Evolutionary conservation across 208 protist genomes (phyloP), one percentile per base, ranked within the genome.

Genomic region (Kentomonas sorsogonicus): DNA sequence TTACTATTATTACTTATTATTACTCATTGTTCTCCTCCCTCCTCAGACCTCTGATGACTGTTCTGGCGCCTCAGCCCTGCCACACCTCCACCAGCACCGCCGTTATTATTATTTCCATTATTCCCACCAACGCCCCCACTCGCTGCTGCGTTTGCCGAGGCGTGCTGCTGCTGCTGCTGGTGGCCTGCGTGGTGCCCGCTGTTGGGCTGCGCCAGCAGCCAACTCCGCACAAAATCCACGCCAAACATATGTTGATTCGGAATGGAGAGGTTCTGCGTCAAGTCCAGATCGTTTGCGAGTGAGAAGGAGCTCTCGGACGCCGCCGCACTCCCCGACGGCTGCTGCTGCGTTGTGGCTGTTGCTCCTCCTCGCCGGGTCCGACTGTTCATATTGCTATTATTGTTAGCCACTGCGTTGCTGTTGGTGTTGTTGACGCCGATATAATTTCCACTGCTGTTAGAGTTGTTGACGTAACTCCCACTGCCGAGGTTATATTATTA

Each of bases 181-280:
- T 5, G 20, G 13, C 18, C 7, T 36, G 33, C 11, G 33, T 36
- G 33, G 7, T 11, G 11, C 11, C 33, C 33, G 33, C 33, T 36
- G 33, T 36, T 11, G 11, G 33, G 25, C 13, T 58, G 46, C 13
- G 45, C 57, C 27, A 50, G 47, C 31, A 81, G 36, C 57, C 63
- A 69, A 20, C 62, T 63, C 25, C 52, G 62, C 36, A 83, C 72
- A 0, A 80, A 45, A 51, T 86, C 74, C 40, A 83, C 60, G 0
- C 74, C 72, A 52, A 80, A 80, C 27, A 56, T 26, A 36, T 77
- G 69, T 34, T 82, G 74, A 33, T 45, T 75, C 33, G 79, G 61
- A 47, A 57, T 66, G 33, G 59, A 67, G 16, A 52, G 16, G 26
- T 58, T 34, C 50, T 60, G 15, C 31, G 34, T 27, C 13, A 53